Base-by-base conservation (phyloP, 163 green algal species). In the Botryococcus braunii region DNA sequence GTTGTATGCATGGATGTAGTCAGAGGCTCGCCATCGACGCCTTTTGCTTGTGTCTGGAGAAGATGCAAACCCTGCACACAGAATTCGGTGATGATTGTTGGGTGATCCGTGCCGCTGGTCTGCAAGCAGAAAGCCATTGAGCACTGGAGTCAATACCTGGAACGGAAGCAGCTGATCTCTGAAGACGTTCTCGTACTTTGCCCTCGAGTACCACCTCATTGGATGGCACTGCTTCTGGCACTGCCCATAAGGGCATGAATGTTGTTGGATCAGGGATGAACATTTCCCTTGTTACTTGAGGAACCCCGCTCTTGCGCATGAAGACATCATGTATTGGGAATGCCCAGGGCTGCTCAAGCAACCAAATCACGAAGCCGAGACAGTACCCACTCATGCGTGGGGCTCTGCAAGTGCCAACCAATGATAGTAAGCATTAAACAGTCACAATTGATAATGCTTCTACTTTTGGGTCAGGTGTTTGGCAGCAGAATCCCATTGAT, bases 251-350 rank as follows among this genome's bases (percentile, higher is more conserved):
- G 4, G 74, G 74, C 47, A 38, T 21, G 49, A 69, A 81, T 2
- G 67, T 73, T 32, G 74, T 46, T 1, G 17, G 2, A 31, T 81
- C 74, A 1, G 74, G 74, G 8, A 81, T 62, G n/a, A 74, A 70
- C 1, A 69, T 4, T 21, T 81, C 70, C 9, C 66, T 62, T 17
- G 77, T 25, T n/a, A 67, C 69, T 69, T 80, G 74, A 2, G 50
- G 61, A 39, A 77, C 21, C 8, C 66, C 62, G 59, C 75, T 79
- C 2, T 71, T 56, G 8, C 71, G 62, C 60, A 78, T 58, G 7
- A 74, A 62, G 34, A 62, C 52, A 50, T 36, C 36, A 7, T 40
- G 65, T 21, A 82, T 17, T 0, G 63, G 65, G 5, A 36, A 43
- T 9, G 23, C 49, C 3, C 77, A 9, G 0, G 40, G 35, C 7